Base-by-base conservation (phyloP, 176 grass and related monocot genomes). In the Pontederia paniculata region DNA sequence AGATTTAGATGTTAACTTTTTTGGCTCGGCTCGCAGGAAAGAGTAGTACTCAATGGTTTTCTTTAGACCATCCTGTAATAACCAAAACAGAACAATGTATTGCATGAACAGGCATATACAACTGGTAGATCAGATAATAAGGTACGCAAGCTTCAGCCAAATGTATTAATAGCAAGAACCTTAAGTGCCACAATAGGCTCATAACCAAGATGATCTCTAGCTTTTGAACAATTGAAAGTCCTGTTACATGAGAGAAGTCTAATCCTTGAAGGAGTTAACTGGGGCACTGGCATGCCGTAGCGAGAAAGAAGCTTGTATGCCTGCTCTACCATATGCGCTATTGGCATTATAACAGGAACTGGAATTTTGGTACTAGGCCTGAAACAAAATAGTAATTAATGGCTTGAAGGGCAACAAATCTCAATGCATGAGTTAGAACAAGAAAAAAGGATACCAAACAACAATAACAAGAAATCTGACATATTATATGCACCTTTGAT, bases 351-450 rank as follows among this genome's bases (percentile, higher is more conserved):
- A 65, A 91, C 62, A 73, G 77, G 76, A 31, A 84, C 84, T 25
- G 93, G 93, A 59, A 98, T 87, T 84, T 98, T 91, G 57, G 83
- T 77, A 67, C 79, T 79, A 59, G 93, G 93, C 75, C 93, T 98
- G 77, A 55, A 73, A 78, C 16, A 45, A 74, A 73, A 42, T 57
- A 62, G 23, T 9, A 21, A 37, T 28, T n/a, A 48, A 28, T 13
- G 25, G 5, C 25, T 31, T 31, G 25, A 31, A n/a, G n/a, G n/a
- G n/a, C n/a, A n/a, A n/a, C n/a, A n/a, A n/a, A n/a, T n/a, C n/a
- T n/a, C n/a, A n/a, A 31, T 31, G 5, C 25, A 31, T 2, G 25
- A 31, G 2, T 31, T 31, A 31, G 25, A 31, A 31, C 25, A 31
- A 31, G 25, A 31, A 31, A 31, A 46, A 48, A 54, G 42, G 17